These are phyloP conservation scores for Ceratobasidium sp. DNA, from an alignment of 1,284 basidiomycete genomes.

Conservation along the genomic window DNA sequence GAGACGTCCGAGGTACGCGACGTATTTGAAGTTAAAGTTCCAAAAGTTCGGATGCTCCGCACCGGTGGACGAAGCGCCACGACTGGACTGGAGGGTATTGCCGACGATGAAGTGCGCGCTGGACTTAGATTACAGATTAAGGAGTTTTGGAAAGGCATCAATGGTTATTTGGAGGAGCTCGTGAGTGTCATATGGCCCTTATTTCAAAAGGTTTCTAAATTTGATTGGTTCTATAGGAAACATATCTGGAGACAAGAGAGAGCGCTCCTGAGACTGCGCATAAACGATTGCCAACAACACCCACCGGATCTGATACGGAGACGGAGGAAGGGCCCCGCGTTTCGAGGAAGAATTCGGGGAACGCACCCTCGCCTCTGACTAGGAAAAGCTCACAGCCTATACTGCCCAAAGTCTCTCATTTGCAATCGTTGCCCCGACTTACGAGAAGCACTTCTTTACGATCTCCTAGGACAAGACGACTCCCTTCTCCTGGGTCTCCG, in stretches of 20 bases:
- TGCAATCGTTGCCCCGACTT: slow-evolving; percentile 47
- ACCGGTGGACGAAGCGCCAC: slow-evolving; percentile 15
- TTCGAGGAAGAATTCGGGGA: slow-evolving; percentile 60
- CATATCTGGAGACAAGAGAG: slow-evolving; percentile 60
- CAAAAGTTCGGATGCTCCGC: slow-evolving; percentile 52
- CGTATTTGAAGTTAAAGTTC: slow-evolving; percentile 72
- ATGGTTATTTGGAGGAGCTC: slow-evolving; percentile 71
- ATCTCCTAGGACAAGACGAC: slow-evolving; percentile 49
- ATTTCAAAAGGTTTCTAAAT: not conserved
- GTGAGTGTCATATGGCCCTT: slow-evolving; percentile 58
- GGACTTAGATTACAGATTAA: slow-evolving; percentile 70
- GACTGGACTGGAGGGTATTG: not conserved
- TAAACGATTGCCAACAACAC: slow-evolving; percentile 55
- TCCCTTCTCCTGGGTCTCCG: slow-evolving; percentile 42
- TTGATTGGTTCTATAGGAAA: slow-evolving; percentile 36
- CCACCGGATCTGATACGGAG: slow-evolving; percentile 53
- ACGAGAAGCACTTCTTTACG: slow-evolving; percentile 52
- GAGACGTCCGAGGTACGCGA: slow-evolving; percentile 65
- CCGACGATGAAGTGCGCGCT: slow-evolving; percentile 15
- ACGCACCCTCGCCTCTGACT: not conserved
- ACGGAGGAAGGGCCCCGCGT: slow-evolving; percentile 58
- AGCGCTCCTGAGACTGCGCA: slow-evolving; percentile 30
- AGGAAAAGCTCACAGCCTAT: slow-evolving; percentile 34
- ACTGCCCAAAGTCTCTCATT: slow-evolving; percentile 59
- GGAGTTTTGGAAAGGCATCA: slow-evolving; percentile 73